Evolutionary conservation across 2,329 filamentous ascomycete genomes (phyloP).

Genomic region (Penicillium sp.): DNA sequence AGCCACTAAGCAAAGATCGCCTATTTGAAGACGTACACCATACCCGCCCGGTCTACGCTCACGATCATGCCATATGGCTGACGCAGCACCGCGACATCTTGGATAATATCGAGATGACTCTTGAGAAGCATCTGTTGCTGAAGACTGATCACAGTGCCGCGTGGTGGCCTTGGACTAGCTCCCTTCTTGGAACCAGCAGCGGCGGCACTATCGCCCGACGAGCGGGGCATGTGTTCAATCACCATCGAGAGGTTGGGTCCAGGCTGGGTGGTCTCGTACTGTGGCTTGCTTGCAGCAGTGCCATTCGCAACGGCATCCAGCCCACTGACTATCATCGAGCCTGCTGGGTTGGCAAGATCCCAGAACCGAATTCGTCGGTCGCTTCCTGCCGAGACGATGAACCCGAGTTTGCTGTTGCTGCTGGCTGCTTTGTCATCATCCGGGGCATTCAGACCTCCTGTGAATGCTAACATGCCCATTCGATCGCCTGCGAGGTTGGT

Average conservation of each 20-base stretch:
- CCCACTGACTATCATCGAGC: conserved; percentile 80
- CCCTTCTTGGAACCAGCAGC: conserved; percentile 41
- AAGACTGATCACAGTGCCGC: conserved; percentile 81
- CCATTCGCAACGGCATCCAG: conserved; percentile 67
- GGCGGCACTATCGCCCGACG: conserved; percentile 16
- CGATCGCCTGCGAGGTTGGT: conserved; percentile 30
- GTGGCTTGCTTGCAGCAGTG: conserved; percentile 57
- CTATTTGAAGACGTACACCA: conserved; percentile 79
- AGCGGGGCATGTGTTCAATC: conserved; percentile 62
- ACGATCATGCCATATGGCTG: conserved; percentile 90
- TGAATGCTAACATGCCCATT: conserved; percentile 72
- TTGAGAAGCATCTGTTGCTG: conserved; percentile 85
- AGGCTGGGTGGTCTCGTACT: conserved; percentile 68
- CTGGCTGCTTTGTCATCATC: conserved; percentile 60
- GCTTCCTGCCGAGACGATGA: conserved; percentile 82
- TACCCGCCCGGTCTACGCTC: conserved; percentile 84
- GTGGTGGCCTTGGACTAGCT: conserved; percentile 57
- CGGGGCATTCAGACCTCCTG: conserved; percentile 69
- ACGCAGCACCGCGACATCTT: conserved; percentile 87
- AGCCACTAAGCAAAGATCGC: not conserved
- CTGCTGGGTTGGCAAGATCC: conserved; percentile 79
- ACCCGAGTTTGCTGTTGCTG: conserved; percentile 68
- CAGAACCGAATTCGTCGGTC: conserved; percentile 93
- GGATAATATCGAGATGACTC: conserved; percentile 83
- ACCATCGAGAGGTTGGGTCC: conserved; percentile 67